Percentiles rank a stretch among this genome's conserved stretches.
phyloP scores from a whole-genome alignment of 2,329 filamentous ascomycete species.

The Alternaria incomplexa region DNA sequence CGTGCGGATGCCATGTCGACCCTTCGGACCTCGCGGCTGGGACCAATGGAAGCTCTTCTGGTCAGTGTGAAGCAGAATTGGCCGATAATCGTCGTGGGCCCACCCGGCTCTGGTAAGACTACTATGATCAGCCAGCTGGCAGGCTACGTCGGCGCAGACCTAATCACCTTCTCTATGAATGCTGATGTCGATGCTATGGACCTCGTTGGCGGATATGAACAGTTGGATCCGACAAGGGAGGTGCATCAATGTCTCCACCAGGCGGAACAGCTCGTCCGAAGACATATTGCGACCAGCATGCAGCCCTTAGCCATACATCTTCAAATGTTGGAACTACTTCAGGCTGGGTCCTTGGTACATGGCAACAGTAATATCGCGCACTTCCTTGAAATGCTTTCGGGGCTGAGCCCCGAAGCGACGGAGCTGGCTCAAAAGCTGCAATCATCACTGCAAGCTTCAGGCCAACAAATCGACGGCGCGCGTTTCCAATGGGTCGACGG shows the following conservation, averaged over 20 bases:
- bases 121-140: conserved; percentile 80
- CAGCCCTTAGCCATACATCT: conserved; percentile 11
- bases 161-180: conserved; percentile 88
- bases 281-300: conserved; percentile 21
- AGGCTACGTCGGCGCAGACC: conserved; percentile 73
- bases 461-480: conserved; percentile 68
- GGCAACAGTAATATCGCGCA: conserved; percentile 7
- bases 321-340: conserved; percentile 31
- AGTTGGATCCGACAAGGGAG: conserved; percentile 81
- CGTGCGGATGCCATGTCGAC: conserved; percentile 30
- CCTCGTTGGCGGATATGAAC: conserved; percentile 94
- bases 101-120: conserved; percentile 87
- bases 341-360: background rate
- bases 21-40: conserved; percentile 60
- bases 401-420: conserved; percentile 15
- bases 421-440: conserved; percentile 58
- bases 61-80: conserved; percentile 85
- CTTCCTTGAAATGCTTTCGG: conserved; percentile 20
- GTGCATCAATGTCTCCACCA: conserved; percentile 66
- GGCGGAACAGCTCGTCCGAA: conserved; percentile 60
- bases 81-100: conserved; percentile 86
- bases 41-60: conserved; percentile 83
- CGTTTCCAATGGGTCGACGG: conserved; percentile 97
- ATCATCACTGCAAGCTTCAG: conserved; percentile 59
- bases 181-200: conserved; percentile 97